A percentile compares a stretch with the other conserved stretches of the same genome.
Conservation (phyloP, 495 filamentous ascomycete species). For the Neurospora sp. region DNA sequence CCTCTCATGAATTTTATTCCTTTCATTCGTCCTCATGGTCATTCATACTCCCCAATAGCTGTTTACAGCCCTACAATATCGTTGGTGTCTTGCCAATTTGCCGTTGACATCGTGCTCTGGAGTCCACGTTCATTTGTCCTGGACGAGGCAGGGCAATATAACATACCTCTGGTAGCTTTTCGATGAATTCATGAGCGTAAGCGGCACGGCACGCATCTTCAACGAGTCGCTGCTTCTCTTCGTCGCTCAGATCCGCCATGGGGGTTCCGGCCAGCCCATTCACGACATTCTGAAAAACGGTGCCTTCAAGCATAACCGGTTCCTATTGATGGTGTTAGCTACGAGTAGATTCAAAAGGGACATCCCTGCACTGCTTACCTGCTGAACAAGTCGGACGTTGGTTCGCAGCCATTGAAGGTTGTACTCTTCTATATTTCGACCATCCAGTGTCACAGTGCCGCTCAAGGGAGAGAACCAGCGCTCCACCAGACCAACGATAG, state of each 20-base stretch:
- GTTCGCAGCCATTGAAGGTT: slow-evolving; percentile 54
- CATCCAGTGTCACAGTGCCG: slow-evolving; percentile 42
- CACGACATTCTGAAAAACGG: slow-evolving; percentile 54
- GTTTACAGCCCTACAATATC: too few relatives aligned
- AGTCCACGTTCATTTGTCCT: too few relatives aligned
- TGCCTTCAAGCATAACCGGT: slow-evolving; percentile 61
- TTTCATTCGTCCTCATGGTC: too few relatives aligned
- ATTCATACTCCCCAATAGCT: too few relatives aligned
- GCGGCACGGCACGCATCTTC: slow-evolving; percentile 45
- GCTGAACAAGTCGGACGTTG: slow-evolving; percentile 56
- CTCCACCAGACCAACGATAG: slow-evolving; percentile 76
- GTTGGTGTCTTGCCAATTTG: too few relatives aligned
- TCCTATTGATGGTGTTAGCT: slow-evolving; percentile 26
- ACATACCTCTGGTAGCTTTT: slow-evolving; percentile 37
- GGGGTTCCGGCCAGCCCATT: slow-evolving; percentile 49
- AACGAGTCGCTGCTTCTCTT: slow-evolving; percentile 42
- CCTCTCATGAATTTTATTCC: too few relatives aligned
- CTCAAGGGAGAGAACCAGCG: slow-evolving; percentile 70
- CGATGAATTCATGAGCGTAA: slow-evolving; percentile 47
- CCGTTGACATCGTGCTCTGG: too few relatives aligned
- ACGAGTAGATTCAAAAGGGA: not conserved
- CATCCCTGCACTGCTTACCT: slow-evolving; percentile 17
- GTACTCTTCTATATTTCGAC: slow-evolving; percentile 40
- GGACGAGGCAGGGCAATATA: not conserved
- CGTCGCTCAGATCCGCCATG: slow-evolving; percentile 35